Evolutionary conservation across 2,329 filamentous ascomycete species (phyloP).

Genomic region (Beauveria bassiana): DNA sequence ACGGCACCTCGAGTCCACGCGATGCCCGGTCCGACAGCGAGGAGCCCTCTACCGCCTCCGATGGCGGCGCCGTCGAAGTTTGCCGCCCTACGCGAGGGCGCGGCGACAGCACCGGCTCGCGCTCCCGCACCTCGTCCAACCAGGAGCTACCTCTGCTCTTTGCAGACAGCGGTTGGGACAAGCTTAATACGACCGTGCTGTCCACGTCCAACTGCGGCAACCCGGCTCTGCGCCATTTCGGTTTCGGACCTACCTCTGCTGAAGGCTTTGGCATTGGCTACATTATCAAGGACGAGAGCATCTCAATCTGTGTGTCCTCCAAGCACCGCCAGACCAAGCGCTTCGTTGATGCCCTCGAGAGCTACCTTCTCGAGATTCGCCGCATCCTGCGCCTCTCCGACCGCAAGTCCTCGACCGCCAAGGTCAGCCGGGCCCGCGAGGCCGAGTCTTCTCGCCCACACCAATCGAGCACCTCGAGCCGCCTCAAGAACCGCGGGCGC

Average conservation of each 20-base stretch:
- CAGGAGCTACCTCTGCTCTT: constrained; percentile 69
- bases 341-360: constrained; percentile 83
- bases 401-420: constrained; percentile 33
- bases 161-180: constrained; percentile 85
- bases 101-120: constrained; percentile 47
- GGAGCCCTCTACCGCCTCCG: constrained; percentile 24
- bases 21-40: constrained; percentile 31
- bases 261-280: constrained; percentile 97
- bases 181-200: constrained; percentile 86
- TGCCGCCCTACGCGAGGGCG: constrained; percentile 35
- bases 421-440: constrained; percentile 46
- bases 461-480: constrained; percentile 20
- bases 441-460: constrained; percentile 36
- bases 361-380: constrained; percentile 83
- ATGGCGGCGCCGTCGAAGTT: constrained; percentile 24
- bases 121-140: constrained; percentile 31
- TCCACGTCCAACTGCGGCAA: constrained; percentile 99
- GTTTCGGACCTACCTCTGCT: constrained; percentile 87
- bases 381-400: constrained; percentile 68
- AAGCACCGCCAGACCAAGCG: constrained; percentile 91
- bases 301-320: constrained; percentile 72
- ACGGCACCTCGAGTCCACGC: constrained; percentile 58
- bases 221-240: constrained; percentile 87
- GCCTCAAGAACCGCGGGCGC: constrained; percentile 65
- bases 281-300: constrained; percentile 84